phyloP scores from a whole-genome alignment of 1,139 yeast species.

The Kurtzmaniella quercitrusa region DNA sequence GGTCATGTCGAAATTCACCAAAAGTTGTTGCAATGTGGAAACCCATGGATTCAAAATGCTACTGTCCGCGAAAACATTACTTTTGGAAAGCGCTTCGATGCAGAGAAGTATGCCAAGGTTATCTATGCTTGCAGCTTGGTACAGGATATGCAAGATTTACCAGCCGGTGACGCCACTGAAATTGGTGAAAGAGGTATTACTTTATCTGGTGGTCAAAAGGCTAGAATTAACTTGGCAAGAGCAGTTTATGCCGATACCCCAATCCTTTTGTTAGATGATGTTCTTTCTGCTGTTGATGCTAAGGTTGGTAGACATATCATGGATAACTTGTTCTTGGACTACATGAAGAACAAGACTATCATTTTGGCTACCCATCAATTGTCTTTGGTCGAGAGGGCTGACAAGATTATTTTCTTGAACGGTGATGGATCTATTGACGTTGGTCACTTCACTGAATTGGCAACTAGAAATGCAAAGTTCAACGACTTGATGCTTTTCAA shows the following conservation, averaged over 20 bases:
- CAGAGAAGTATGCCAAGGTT: conserved; percentile 14
- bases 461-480: conserved; percentile 38
- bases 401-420: conserved; percentile 57
- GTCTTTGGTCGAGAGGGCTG: conserved; percentile 61
- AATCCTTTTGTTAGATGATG: conserved; percentile 68
- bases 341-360: conserved; percentile 55
- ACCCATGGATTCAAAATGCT: conserved; percentile 31
- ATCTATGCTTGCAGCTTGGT: conserved; percentile 18
- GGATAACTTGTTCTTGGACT: conserved; percentile 57
- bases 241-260: conserved; percentile 63
- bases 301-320: conserved; percentile 73
- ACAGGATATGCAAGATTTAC: conserved; percentile 19
- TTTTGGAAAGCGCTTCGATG: conserved; percentile 16
- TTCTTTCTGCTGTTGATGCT: conserved; percentile 79
- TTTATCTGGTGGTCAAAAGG: conserved; percentile 83
- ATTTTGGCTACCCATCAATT: conserved; percentile 75
- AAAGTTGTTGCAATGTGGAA: conserved; percentile 31
- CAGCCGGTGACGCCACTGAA: conserved; percentile 20
- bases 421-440: conserved; percentile 55
- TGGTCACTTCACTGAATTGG: conserved; percentile 50
- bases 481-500: conserved; percentile 45
- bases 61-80: conserved; percentile 23
- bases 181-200: conserved; percentile 46
- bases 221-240: conserved; percentile 71
- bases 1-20: conserved; percentile 25